phyloP scores from a whole-genome alignment of 2,329 filamentous ascomycete species.

The Fusarium nurragi region DNA sequence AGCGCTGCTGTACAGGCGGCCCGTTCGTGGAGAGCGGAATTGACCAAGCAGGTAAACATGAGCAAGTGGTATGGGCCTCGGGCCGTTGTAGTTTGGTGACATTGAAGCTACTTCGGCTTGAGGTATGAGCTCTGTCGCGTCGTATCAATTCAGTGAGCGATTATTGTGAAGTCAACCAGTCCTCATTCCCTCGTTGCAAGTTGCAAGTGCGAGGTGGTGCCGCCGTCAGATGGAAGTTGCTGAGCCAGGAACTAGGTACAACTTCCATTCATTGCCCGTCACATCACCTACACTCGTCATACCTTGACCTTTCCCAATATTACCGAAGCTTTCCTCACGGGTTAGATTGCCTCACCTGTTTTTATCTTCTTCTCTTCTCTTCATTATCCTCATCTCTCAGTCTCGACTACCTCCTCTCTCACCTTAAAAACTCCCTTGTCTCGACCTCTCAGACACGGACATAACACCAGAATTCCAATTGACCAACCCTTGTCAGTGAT shows the following conservation, averaged over 20 bases:
- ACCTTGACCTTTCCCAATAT: neutral
- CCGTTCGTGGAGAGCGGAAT: slow-evolving; percentile 31
- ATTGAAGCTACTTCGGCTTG: slow-evolving; percentile 22
- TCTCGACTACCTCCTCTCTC: neutral
- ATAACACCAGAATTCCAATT: slow-evolving; percentile 26
- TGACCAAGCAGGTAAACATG: slow-evolving; percentile 12
- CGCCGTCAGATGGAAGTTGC: slow-evolving; percentile 8
- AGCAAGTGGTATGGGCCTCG: slow-evolving; percentile 10
- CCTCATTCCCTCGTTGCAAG: neutral
- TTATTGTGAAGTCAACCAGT: slow-evolving; percentile 17
- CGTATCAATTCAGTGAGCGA: slow-evolving; percentile 29
- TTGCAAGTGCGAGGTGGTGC: neutral
- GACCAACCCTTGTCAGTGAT: slow-evolving; percentile 19
- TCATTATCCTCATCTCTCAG: neutral
- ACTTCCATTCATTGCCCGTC: neutral
- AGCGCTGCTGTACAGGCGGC: slow-evolving; percentile 31
- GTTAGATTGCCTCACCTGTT: slow-evolving; percentile 1
- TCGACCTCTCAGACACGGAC: slow-evolving; percentile 14
- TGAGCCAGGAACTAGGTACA: slow-evolving; percentile 4
- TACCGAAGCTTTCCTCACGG: slow-evolving; percentile 19
- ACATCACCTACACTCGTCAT: neutral
- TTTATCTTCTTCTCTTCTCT: neutral
- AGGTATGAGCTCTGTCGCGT: slow-evolving; percentile 18
- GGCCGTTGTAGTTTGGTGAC: slow-evolving; percentile 27
- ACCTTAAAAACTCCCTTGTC: slow-evolving; percentile 9